A percentile compares a stretch with the other conserved stretches of the same genome.
Conservation (phyloP, 768 basidiomycete species). For the Jaapia argillacea region DNA sequence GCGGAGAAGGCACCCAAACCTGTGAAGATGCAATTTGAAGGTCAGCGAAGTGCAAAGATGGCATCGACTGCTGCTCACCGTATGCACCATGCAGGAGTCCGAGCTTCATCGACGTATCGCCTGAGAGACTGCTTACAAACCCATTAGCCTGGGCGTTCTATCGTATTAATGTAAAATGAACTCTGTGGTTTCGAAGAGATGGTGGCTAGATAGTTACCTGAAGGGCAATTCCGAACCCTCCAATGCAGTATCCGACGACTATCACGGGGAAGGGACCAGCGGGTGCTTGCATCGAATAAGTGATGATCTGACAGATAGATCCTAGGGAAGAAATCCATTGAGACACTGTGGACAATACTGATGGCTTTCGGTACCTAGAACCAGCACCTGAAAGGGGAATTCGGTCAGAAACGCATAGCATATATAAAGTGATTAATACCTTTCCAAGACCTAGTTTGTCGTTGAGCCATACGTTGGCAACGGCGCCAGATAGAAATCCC, state of each 20-base stretch:
- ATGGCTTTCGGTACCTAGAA: constrained; percentile 17
- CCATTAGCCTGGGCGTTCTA: constrained; percentile 70
- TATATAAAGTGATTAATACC: constrained; percentile 15
- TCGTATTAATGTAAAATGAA: neutral
- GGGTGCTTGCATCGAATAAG: constrained; percentile 41
- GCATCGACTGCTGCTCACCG: constrained; percentile 22
- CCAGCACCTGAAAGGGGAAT: constrained; percentile 24
- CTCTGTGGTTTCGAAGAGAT: neutral
- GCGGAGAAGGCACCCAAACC: constrained; percentile 57
- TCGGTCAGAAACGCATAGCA: neutral
- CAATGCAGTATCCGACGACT: constrained; percentile 34
- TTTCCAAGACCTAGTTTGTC: constrained; percentile 38
- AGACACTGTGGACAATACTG: neutral
- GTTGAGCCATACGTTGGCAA: constrained; percentile 35
- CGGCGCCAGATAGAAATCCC: constrained; percentile 39
- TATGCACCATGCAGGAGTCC: constrained; percentile 58
- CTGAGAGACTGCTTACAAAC: constrained; percentile 49
- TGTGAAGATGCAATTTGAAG: constrained; percentile 12
- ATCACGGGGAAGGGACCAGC: constrained; percentile 60
- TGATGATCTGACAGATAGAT: constrained; percentile 39
- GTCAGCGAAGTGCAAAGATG: neutral
- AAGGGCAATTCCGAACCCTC: constrained; percentile 40
- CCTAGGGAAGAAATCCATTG: constrained; percentile 21
- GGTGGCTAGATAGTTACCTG: constrained; percentile 19
- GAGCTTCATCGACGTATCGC: constrained; percentile 56